Conservation (phyloP, 2,329 filamentous ascomycete genomes). For the Piedraia hortae region DNA sequence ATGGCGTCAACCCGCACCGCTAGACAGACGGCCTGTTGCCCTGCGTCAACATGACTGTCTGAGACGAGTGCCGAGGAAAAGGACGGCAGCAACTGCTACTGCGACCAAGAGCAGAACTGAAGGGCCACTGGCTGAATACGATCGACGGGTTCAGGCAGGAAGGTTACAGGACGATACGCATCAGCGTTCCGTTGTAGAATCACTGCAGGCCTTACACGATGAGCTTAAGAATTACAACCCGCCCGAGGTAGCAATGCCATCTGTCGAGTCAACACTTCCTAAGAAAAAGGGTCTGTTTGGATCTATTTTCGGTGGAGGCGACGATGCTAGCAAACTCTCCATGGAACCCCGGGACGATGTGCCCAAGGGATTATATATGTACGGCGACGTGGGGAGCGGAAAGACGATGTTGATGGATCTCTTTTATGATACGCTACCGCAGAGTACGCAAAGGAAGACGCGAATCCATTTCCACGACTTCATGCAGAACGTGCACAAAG, state of each 20-base stretch:
- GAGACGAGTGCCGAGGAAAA: conserved; percentile 1
- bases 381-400: conserved; percentile 83
- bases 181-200: conserved; percentile 73
- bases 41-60: background rate
- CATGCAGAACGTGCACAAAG: conserved; percentile 91
- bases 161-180: conserved; percentile 64
- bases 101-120: conserved; percentile 8
- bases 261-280: conserved; percentile 37
- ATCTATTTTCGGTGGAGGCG: conserved; percentile 30
- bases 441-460: conserved; percentile 53
- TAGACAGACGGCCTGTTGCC: conserved; percentile 12
- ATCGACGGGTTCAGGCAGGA: conserved; percentile 47
- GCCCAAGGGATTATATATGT: conserved; percentile 78
- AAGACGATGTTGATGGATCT: conserved; percentile 99
- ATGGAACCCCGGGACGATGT: conserved; percentile 39
- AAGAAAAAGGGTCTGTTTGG: conserved; percentile 26
- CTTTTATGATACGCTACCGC: conserved; percentile 77
- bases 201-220: conserved; percentile 66
- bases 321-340: conserved; percentile 3
- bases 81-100: no score
- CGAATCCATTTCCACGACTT: conserved; percentile 98
- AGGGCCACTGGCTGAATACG: conserved; percentile 77
- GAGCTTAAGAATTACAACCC: conserved; percentile 49
- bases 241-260: conserved; percentile 48
- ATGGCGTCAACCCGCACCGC: no score